A percentile compares a stretch with the other conserved stretches of the same genome.
Conservation (phyloP, 139 green algal genomes). For the Chlorella sp. region DNA sequence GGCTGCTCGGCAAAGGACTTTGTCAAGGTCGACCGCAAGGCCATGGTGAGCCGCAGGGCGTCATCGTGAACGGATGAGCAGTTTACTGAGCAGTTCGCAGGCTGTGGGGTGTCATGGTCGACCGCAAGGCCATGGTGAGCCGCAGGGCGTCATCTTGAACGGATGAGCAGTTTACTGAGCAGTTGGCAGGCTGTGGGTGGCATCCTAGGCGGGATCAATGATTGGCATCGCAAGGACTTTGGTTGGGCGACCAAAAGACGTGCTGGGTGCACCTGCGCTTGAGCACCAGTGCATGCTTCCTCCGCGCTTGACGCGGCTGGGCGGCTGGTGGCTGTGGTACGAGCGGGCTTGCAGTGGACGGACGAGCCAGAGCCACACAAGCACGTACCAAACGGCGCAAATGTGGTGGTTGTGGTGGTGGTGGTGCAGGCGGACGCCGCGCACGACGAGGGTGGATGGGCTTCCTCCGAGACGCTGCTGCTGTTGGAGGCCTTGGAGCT, state of each 20-base stretch:
- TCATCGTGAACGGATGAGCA: too few species aligned
- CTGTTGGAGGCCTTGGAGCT: constrained; percentile 78
- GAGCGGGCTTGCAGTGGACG: background rate
- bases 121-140: constrained; percentile 10
- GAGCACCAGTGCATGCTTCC: too few species aligned
- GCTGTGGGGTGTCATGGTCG: constrained; percentile 70
- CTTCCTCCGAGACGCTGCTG: constrained; percentile 46
- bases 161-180: too few species aligned
- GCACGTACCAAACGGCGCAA: background rate
- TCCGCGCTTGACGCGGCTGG: background rate
- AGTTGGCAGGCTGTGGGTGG: too few species aligned
- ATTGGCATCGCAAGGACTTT: too few species aligned
- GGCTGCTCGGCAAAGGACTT: constrained; percentile 77
- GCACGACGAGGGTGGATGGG: constrained; percentile 27
- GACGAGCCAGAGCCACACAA: background rate
- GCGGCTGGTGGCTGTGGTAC: background rate
- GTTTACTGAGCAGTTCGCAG: too few species aligned
- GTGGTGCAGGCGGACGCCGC: background rate
- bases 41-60: background rate
- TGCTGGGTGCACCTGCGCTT: too few species aligned
- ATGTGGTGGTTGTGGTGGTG: too few species aligned
- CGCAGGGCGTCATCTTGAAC: too few species aligned
- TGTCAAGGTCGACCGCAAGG: constrained; percentile 52
- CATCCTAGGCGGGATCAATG: too few species aligned
- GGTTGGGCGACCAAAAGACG: too few species aligned